A percentile compares a stretch with the other conserved stretches of the same genome.
Evolutionary conservation across 495 filamentous ascomycete species (phyloP).

Genomic region (Staphylotrichum tortipilum): DNA sequence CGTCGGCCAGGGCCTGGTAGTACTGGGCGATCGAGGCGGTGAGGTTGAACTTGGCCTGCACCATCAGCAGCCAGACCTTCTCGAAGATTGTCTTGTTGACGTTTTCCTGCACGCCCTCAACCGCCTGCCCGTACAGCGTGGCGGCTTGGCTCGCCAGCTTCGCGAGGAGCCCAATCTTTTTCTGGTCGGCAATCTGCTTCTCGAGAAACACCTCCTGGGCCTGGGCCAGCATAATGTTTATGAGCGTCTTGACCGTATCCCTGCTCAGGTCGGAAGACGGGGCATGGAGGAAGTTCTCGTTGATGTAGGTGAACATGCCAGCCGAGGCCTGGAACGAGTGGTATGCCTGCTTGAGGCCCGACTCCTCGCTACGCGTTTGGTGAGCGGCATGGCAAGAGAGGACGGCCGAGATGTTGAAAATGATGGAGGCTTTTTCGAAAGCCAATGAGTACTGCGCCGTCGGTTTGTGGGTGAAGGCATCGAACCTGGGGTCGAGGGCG

Average conservation of each 20-base stretch:
- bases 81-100: conserved; percentile 88
- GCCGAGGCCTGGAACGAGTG: conserved; percentile 97
- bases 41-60: conserved; percentile 79
- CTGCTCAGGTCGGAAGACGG: conserved; percentile 89
- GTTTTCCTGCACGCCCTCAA: conserved; percentile 87
- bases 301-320: conserved; percentile 99
- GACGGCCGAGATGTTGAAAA: conserved; percentile 98
- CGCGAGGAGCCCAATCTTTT: conserved; percentile 85
- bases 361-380: conserved; percentile 84
- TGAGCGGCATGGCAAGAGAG: conserved; percentile 91
- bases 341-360: conserved; percentile 89
- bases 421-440: conserved; percentile 97
- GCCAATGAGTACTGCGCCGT: conserved; percentile 94
- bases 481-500: conserved; percentile 58
- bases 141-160: conserved; percentile 88
- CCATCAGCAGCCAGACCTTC: conserved; percentile 82
- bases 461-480: conserved; percentile 94
- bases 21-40: conserved; percentile 85
- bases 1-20: conserved; percentile 86
- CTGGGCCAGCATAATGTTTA: conserved; percentile 87
- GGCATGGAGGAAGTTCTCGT: conserved; percentile 96
- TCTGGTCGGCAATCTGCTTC: conserved; percentile 86
- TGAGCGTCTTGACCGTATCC: conserved; percentile 90
- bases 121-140: conserved; percentile 76
- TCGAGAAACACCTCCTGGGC: conserved; percentile 95